These are phyloP conservation scores for Sporothrix sp. DNA, from an alignment of 2,329 filamentous ascomycete species.

Conservation along the genomic window DNA sequence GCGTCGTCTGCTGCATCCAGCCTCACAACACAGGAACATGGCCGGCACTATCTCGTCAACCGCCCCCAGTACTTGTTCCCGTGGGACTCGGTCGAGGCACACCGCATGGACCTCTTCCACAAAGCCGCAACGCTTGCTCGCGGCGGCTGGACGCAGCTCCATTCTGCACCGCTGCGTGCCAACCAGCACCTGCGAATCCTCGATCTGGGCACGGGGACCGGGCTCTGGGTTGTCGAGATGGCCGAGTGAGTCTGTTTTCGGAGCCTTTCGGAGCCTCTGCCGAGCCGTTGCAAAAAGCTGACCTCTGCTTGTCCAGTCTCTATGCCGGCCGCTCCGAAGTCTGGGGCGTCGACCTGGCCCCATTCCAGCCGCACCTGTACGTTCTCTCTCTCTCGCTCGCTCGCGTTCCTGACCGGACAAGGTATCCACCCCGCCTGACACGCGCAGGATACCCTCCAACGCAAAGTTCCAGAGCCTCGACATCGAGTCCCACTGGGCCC, in stretches of 20 bases:
- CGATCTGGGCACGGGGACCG: slow-evolving; percentile 75
- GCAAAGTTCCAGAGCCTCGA: slow-evolving; percentile 62
- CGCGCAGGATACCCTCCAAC: slow-evolving; percentile 57
- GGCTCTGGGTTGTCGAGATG: slow-evolving; percentile 85
- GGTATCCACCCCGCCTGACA: too few species aligned
- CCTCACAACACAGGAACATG: slow-evolving; percentile 9
- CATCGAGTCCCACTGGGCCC: slow-evolving; percentile 64
- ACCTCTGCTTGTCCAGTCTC: background rate
- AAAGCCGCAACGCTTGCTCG: slow-evolving; percentile 62
- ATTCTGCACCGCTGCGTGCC: slow-evolving; percentile 24
- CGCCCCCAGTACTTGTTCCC: slow-evolving; percentile 8
- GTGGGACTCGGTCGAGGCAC: slow-evolving; percentile 23
- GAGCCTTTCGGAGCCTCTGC: too few species aligned
- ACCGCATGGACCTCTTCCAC: slow-evolving; percentile 74
- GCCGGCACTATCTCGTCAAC: slow-evolving; percentile 4
- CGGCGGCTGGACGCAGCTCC: slow-evolving; percentile 27
- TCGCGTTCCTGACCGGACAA: too few species aligned
- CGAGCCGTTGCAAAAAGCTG: too few species aligned
- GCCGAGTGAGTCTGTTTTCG: slow-evolving; percentile 51
- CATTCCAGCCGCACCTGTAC: slow-evolving; percentile 12
- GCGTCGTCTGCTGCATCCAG: background rate
- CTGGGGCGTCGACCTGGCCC: slow-evolving; percentile 11
- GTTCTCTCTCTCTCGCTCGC: too few species aligned
- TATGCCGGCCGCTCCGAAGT: slow-evolving; percentile 10
- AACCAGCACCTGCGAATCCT: slow-evolving; percentile 33